Base-by-base conservation (phyloP, 2,329 filamentous ascomycete species). In the Alternaria novae-zelandiae region DNA sequence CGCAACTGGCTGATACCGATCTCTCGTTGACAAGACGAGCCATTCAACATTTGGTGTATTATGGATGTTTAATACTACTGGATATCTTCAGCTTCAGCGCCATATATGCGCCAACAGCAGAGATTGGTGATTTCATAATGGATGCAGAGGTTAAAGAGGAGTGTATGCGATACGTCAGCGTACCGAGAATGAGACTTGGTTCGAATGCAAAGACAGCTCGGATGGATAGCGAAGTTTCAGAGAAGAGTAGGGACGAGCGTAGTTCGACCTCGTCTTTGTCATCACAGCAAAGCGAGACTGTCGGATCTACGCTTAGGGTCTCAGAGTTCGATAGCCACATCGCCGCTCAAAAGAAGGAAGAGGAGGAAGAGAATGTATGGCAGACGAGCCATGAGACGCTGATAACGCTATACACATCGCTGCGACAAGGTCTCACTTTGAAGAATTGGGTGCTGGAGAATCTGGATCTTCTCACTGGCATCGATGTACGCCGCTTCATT, bases 71-170 rank as follows among this genome's bases (percentile, higher is more conserved):
- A 36, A 86, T 97, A 25, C 87, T 98, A 57, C 88, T 98, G 11
- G 96, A 99, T 81, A 92, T 97, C 72, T 98, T 98, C 84, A 94
- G 96, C 78, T 99, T 98, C 78, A 86, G 90, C 30, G 93, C 92
- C 45, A 95, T 96, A 73, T 99, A 99, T 76, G 94, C 94, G 0
- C 90, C 91, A 0, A 93, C 93, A 0, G 86, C 89, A 0, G 90
- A 92, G 41, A 90, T 99, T 61, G 88, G 90, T 65, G 87, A 90
- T 65, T 97, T 99, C 73, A 86, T 96, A 30, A 85, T 87, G 45
- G 93, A 97, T 74, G 84, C 87, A 44, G 88, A 88, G 60, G 85
- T 97, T 81, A 90, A 96, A 63, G 91, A 93, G 68, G 96, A 99
- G 82, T 98, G 96, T 74, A 89, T 90, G 7, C 87, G 89, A 54